Evolutionary conservation across 805 yeast genomes (phyloP), one percentile per base, ranked within the genome.

Genomic region (Suhomyces faveliae): DNA sequence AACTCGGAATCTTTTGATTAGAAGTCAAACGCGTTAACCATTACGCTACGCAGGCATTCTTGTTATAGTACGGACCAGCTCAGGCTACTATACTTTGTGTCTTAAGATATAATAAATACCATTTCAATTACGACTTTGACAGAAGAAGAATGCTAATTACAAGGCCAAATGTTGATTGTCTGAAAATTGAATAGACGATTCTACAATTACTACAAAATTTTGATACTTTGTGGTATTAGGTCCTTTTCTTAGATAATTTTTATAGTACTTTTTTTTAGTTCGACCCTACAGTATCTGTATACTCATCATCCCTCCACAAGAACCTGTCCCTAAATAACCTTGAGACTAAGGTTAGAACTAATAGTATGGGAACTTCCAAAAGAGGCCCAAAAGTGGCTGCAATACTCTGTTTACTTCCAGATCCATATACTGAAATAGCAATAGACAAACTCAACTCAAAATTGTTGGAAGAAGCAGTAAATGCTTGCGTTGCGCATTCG

Each of bases 381-480:
- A 80, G 63, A 0, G 84, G 84, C 2, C 84, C 85, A 57, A 80
- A 77, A 0, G 84, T 79, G 2, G 84, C 78, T 4, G 85, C 85
- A 37, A 80, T 69, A 1, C 83, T 75, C 55, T 79, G 75, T 44
- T 76, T 70, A 48, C 80, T 73, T 1, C 76, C 77, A 22, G 70
- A 62, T 0, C 85, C 85, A 60, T 77, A 80, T 10, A 78, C 52
- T 0, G 82, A 70, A 5, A 77, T 72, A 1, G 82, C 78, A 15
- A 80, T 73, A 3, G 85, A 83, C 30, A 80, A 62, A 48, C 81
- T 76, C 38, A 80, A 64, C 57, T 80, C 84, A 54, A 80, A 80
- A 57, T 80, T 80, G 57, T 80, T 80, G 4, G 81, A 76, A 1
- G 84, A 77, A 11, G 83, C 81, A 3, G 83, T 78, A 54, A 80